These are phyloP conservation scores for Thalassiosira exigua DNA, from an alignment of 352 stramenopile species.

Conservation along the genomic window DNA sequence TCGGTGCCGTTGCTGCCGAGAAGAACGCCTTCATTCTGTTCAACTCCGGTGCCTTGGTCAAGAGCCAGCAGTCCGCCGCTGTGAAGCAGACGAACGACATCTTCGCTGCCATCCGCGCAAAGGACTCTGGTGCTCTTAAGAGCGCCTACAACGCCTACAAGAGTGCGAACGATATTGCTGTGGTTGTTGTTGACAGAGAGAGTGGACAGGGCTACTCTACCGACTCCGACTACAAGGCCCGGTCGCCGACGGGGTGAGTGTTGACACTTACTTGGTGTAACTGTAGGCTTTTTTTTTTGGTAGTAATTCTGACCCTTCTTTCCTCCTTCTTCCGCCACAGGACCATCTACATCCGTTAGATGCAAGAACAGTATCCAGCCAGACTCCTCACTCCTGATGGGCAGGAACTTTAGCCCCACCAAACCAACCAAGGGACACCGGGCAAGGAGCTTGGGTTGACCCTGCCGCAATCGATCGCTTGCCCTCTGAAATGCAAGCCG, in stretches of 20 bases:
- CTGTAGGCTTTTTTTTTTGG: neutral
- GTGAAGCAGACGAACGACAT: constrained; percentile 81
- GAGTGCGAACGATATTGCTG: constrained; percentile 70
- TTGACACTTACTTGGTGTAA: neutral
- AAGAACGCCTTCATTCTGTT: constrained; percentile 89
- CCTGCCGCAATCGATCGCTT: constrained; percentile 15
- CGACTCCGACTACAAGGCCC: constrained; percentile 83
- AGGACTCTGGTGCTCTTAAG: constrained; percentile 82
- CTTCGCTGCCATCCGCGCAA: constrained; percentile 76
- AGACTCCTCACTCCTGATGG: neutral
- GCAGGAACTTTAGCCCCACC: constrained; percentile 15
- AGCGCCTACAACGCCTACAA: constrained; percentile 80
- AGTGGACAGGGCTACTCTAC: constrained; percentile 83
- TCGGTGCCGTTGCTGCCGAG: constrained; percentile 82
- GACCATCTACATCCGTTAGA: constrained; percentile 74
- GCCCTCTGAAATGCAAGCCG: constrained; percentile 10
- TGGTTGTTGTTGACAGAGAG: constrained; percentile 44
- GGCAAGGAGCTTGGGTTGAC: constrained; percentile 20
- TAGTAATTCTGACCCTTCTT: constrained; percentile 13
- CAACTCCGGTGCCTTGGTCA: constrained; percentile 86
- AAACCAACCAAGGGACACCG: constrained; percentile 8
- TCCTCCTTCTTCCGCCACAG: constrained; percentile 1
- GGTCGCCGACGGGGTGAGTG: constrained; percentile 69
- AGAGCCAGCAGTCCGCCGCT: constrained; percentile 72
- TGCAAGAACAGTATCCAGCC: constrained; percentile 6